Evolutionary conservation across 116 monocot species (phyloP).

Genomic region (Iris pallida): DNA sequence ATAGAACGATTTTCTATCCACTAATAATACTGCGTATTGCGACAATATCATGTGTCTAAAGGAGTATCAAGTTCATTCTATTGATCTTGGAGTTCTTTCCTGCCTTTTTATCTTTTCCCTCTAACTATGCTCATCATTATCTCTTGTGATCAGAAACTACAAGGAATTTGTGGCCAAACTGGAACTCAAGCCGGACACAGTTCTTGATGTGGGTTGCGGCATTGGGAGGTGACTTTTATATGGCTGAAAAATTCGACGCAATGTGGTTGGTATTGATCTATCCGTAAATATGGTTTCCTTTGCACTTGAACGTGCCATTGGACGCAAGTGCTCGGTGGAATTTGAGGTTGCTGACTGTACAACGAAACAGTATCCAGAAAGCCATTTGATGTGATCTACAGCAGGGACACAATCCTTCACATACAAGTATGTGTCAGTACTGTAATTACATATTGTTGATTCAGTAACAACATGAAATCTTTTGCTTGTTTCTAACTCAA

Average conservation of each 20-base stretch:
- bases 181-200: constrained; percentile 68
- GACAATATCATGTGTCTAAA: too few relatives aligned
- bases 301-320: constrained; percentile 88
- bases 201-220: constrained; percentile 92
- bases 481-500: too few relatives aligned
- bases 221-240: constrained; percentile 96
- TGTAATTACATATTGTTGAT: too few relatives aligned
- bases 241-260: constrained; percentile 82
- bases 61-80: too few relatives aligned
- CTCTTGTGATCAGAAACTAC: constrained; percentile 58
- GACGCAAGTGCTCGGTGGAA: constrained; percentile 76
- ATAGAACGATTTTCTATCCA: too few relatives aligned
- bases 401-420: constrained; percentile 88
- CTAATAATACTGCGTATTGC: too few relatives aligned
- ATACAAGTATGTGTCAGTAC: constrained; percentile 45
- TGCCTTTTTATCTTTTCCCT: not conserved
- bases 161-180: constrained; percentile 75
- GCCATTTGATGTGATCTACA: constrained; percentile 84
- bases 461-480: too few relatives aligned
- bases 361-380: constrained; percentile 57
- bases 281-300: constrained; percentile 94
- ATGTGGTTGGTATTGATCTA: constrained; percentile 84
- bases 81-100: too few relatives aligned
- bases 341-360: constrained; percentile 92
- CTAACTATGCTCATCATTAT: not conserved